A percentile compares a stretch with the other conserved stretches of the same genome.
These are phyloP conservation scores for Suillus subalutaceus DNA, from an alignment of 768 basidiomycete genomes.

Conservation along the genomic window DNA sequence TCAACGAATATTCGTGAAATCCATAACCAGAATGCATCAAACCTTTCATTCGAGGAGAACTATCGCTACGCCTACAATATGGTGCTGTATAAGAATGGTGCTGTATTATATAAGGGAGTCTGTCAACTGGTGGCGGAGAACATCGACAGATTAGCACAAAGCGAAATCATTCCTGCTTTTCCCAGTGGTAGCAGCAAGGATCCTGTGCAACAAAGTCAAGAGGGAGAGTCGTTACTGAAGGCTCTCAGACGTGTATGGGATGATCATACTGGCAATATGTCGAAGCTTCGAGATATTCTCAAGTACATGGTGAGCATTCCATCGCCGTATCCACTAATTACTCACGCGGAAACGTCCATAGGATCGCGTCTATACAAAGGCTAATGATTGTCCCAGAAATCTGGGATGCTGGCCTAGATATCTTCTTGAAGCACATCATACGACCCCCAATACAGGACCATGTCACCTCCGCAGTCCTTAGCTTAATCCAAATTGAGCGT, in stretches of 20 bases:
- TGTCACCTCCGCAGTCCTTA: conserved; percentile 78
- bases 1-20: conserved; percentile 90
- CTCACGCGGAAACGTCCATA: conserved; percentile 35
- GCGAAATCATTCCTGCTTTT: conserved; percentile 80
- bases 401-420: conserved; percentile 76
- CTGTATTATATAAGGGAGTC: conserved; percentile 85
- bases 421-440: conserved; percentile 85
- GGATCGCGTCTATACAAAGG: conserved; percentile 89
- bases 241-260: conserved; percentile 88
- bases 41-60: conserved; percentile 90
- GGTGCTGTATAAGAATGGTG: conserved; percentile 85
- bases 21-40: conserved; percentile 89
- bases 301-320: conserved; percentile 85
- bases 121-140: conserved; percentile 79
- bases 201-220: conserved; percentile 73
- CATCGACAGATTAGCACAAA: conserved; percentile 74
- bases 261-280: conserved; percentile 89
- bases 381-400: conserved; percentile 78
- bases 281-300: conserved; percentile 84
- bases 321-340: conserved; percentile 11
- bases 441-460: conserved; percentile 81
- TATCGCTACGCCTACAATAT: conserved; percentile 95
- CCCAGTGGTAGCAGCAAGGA: conserved; percentile 72
- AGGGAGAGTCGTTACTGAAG: conserved; percentile 85
- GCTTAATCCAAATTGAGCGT: conserved; percentile 88